Evolutionary conservation across 2,329 filamentous ascomycete genomes (phyloP).

Genomic region (Colletotrichum navitas): DNA sequence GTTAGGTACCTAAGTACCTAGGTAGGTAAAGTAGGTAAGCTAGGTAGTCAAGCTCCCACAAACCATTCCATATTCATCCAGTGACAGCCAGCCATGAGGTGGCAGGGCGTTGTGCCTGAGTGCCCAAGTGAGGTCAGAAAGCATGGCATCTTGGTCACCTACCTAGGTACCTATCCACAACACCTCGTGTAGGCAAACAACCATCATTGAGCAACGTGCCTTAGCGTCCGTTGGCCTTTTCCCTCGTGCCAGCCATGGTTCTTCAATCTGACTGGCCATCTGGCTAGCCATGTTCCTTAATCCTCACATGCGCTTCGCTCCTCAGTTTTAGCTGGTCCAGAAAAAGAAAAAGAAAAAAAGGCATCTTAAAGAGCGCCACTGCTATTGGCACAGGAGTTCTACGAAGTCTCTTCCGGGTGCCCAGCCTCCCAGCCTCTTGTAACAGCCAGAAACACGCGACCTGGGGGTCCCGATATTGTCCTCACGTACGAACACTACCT

Average conservation of each 20-base stretch:
- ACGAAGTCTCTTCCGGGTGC: conserved; percentile 19
- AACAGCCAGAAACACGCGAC: conserved; percentile 30
- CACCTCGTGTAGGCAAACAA: not conserved
- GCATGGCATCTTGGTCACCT: not conserved
- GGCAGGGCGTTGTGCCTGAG: conserved; percentile 7
- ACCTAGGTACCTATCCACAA: not conserved
- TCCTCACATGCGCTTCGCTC: conserved; percentile 6
- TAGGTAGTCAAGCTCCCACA: conserved; percentile 3
- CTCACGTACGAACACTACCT: conserved; percentile 7
- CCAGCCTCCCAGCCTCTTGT: conserved; percentile 30
- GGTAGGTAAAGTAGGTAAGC: not conserved
- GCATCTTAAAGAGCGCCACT: conserved; percentile 8
- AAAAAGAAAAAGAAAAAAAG: not conserved
- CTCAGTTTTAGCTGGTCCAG: not conserved
- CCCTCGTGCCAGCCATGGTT: not conserved
- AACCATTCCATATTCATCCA: conserved; percentile 2
- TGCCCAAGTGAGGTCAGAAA: conserved; percentile 7
- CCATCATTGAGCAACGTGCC: not conserved
- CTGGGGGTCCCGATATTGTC: conserved; percentile 22
- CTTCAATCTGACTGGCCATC: conserved; percentile 6
- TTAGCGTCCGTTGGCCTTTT: conserved; percentile 10
- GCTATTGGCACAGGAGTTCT: conserved; percentile 28
- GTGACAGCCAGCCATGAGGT: conserved; percentile 9
- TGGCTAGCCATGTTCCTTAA: not conserved
- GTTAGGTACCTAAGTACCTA: too few relatives aligned